A percentile compares a stretch with the other conserved stretches of the same genome.
These are phyloP conservation scores for Beauveria scarabaeidicola DNA, from an alignment of 2,329 filamentous ascomycete species.

Conservation along the genomic window DNA sequence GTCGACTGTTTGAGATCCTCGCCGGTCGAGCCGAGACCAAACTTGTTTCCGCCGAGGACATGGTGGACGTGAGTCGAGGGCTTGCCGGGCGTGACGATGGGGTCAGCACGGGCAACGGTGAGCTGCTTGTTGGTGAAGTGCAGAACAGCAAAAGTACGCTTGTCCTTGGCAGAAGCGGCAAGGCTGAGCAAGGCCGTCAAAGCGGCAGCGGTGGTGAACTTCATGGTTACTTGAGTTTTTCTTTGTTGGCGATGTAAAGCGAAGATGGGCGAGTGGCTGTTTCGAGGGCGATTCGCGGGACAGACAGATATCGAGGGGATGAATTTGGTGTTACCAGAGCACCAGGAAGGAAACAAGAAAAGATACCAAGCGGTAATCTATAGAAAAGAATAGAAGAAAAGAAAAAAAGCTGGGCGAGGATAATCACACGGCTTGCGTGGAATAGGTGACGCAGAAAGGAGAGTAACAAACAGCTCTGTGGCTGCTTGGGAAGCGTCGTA, in stretches of 20 bases:
- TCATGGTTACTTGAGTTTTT: constrained; percentile 23
- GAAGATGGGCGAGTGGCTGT: background rate
- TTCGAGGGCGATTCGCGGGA: background rate
- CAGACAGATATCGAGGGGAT: background rate
- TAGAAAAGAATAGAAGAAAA: background rate
- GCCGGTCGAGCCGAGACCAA: constrained; percentile 53
- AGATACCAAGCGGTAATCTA: background rate
- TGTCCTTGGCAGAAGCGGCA: constrained; percentile 31
- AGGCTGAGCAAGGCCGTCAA: constrained; percentile 32
- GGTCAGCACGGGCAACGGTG: constrained; percentile 56
- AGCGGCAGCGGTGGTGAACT: constrained; percentile 22
- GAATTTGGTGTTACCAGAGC: constrained; percentile 9
- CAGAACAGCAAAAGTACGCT: constrained; percentile 58
- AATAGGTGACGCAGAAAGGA: constrained; percentile 11
- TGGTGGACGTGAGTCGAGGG: constrained; percentile 58
- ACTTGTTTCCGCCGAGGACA: constrained; percentile 62
- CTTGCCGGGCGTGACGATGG: constrained; percentile 55
- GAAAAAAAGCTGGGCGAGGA: constrained; percentile 5
- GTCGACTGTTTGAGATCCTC: constrained; percentile 49
- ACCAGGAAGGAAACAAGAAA: background rate
- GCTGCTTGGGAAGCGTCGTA: background rate
- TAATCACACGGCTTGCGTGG: constrained; percentile 11
- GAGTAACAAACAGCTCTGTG: constrained; percentile 2
- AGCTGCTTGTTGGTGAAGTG: constrained; percentile 60
- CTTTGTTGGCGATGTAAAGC: background rate